A percentile compares a stretch with the other conserved stretches of the same genome.
These are phyloP conservation scores for Stagonosporopsis cucurbitacearum DNA, from an alignment of 2,329 filamentous ascomycete genomes.

Conservation along the genomic window DNA sequence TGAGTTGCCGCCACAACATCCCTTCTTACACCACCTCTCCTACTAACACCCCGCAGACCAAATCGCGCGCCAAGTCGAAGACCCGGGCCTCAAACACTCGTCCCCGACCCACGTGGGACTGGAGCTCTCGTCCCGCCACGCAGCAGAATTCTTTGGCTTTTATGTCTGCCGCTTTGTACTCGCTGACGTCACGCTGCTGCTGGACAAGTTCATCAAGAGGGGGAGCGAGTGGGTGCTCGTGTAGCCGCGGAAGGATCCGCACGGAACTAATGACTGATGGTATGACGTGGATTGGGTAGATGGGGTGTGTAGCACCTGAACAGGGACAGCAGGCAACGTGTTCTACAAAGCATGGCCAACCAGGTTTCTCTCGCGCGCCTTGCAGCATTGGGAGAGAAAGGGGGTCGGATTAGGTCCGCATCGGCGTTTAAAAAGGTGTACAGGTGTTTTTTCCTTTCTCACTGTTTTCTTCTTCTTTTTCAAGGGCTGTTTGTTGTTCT, in stretches of 20 bases:
- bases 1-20: conserved; percentile 57
- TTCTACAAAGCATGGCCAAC: no score
- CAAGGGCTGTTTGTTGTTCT: no score
- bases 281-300: no score
- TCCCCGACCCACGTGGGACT: conserved; percentile 95
- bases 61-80: conserved; percentile 94
- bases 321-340: no score
- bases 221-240: conserved; percentile 90
- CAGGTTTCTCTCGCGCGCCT: not conserved
- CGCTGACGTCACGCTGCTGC: conserved; percentile 78
- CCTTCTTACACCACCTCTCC: not conserved
- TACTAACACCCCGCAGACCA: conserved; percentile 68
- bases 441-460: no score
- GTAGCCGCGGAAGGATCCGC: conserved; percentile 32
- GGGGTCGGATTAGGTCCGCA: not conserved
- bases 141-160: conserved; percentile 96
- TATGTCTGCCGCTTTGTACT: conserved; percentile 96
- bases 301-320: no score
- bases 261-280: no score
- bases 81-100: conserved; percentile 88
- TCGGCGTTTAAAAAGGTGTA: not conserved
- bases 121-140: conserved; percentile 90
- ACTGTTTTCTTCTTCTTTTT: no score
- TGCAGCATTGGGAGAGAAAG: no score
- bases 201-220: conserved; percentile 97